phyloP scores from a whole-genome alignment of 371 early-diverging fungal genomes.

The Rhizomucor pusillus region DNA sequence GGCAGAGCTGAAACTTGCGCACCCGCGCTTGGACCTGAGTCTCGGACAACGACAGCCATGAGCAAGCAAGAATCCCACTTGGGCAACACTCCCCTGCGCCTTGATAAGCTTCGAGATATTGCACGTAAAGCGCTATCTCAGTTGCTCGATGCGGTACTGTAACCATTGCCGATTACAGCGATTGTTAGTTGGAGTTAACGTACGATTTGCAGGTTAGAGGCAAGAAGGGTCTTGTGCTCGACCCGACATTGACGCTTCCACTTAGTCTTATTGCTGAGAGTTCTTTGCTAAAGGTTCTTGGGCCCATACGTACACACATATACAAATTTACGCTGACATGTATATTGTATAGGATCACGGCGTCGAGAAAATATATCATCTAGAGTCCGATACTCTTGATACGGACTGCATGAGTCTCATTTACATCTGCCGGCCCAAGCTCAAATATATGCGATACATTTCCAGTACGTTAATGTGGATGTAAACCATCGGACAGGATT shows the following conservation, averaged over 20 bases:
- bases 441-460: slow-evolving; percentile 77
- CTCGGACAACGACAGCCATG: no score
- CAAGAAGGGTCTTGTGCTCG: slow-evolving; percentile 84
- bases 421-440: slow-evolving; percentile 80
- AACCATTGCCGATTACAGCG: slow-evolving; percentile 1
- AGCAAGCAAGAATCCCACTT: slow-evolving; percentile 35
- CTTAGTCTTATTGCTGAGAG: slow-evolving; percentile 86
- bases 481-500: neutral
- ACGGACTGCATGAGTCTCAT: slow-evolving; percentile 73
- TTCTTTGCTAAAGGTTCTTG: slow-evolving; percentile 72
- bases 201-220: slow-evolving; percentile 84
- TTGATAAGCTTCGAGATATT: slow-evolving; percentile 62
- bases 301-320: neutral
- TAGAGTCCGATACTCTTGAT: slow-evolving; percentile 61
- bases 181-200: no score
- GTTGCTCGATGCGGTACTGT: slow-evolving; percentile 70
- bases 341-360: slow-evolving; percentile 79
- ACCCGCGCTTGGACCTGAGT: no score
- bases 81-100: slow-evolving; percentile 52
- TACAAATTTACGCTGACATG: neutral
- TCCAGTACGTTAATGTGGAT: slow-evolving; percentile 55
- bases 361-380: slow-evolving; percentile 87
- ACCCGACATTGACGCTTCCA: slow-evolving; percentile 81
- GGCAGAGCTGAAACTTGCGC: no score
- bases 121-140: slow-evolving; percentile 70